Percentiles rank a stretch among this genome's conserved stretches.
These are phyloP conservation scores for Boletus huronensis DNA, from an alignment of 768 basidiomycete species.

Conservation along the genomic window DNA sequence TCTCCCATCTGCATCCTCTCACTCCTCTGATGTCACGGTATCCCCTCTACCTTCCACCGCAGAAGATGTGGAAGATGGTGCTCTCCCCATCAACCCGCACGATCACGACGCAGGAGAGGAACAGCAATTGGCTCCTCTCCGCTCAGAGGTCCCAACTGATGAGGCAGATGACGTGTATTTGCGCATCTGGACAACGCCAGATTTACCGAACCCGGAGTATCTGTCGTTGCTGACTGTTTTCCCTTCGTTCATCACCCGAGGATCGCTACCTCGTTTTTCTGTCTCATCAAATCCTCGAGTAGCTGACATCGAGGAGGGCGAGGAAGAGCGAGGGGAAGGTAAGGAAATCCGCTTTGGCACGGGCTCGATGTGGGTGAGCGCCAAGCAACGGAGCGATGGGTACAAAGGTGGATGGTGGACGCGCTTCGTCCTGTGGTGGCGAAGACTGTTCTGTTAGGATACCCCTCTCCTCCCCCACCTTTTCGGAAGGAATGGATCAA, in stretches of 20 bases:
- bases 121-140: constrained; percentile 31
- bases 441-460: constrained; percentile 67
- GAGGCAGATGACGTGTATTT: constrained; percentile 48
- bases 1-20: constrained; percentile 51
- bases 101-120: constrained; percentile 34
- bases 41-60: constrained; percentile 31
- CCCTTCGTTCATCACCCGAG: constrained; percentile 70
- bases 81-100: constrained; percentile 36
- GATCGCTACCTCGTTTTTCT: constrained; percentile 71
- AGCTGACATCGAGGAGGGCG: constrained; percentile 69
- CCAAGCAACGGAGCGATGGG: constrained; percentile 53
- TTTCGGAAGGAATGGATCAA: constrained; percentile 4
- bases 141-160: constrained; percentile 32
- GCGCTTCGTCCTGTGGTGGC: constrained; percentile 76
- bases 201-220: constrained; percentile 74
- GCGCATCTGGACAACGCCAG: constrained; percentile 79
- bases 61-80: constrained; percentile 40
- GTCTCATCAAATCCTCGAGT: constrained; percentile 34
- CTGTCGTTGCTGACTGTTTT: constrained; percentile 66
- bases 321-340: constrained; percentile 50
- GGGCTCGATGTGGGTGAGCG: constrained; percentile 78
- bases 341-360: constrained; percentile 71
- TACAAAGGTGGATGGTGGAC: constrained; percentile 83
- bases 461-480: constrained; percentile 5
- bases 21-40: constrained; percentile 35